Conservation (phyloP, 1,139 yeast species). For the Nakaseomyces kungkrabaensis region DNA sequence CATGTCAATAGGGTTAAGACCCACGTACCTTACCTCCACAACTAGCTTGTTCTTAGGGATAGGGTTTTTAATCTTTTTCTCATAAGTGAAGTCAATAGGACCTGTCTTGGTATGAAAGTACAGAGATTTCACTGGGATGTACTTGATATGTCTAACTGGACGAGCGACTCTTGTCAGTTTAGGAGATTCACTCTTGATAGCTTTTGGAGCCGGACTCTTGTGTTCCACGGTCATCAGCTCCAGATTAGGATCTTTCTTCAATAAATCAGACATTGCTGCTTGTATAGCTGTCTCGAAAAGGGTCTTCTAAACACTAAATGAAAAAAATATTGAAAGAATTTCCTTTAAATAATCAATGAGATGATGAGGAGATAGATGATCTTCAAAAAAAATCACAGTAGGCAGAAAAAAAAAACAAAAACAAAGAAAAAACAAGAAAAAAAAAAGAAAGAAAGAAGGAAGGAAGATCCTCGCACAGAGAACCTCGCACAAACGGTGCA, state of each 20-base stretch:
- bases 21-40: constrained; percentile 37
- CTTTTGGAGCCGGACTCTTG: constrained; percentile 16
- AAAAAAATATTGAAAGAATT: no score
- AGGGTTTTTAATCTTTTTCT: constrained; percentile 33
- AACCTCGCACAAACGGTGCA: no score
- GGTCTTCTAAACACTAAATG: no score
- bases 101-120: constrained; percentile 30
- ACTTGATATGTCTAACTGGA: constrained; percentile 34
- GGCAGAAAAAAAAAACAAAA: no score
- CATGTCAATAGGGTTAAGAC: constrained; percentile 56
- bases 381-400: no score
- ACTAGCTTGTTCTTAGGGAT: constrained; percentile 39
- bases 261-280: neutral
- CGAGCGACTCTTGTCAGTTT: constrained; percentile 32
- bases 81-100: constrained; percentile 35
- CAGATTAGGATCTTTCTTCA: constrained; percentile 11
- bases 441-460: no score
- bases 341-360: no score
- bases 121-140: constrained; percentile 33
- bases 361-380: no score
- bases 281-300: neutral
- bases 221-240: constrained; percentile 11
- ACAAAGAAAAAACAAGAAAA: no score
- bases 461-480: no score
- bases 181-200: constrained; percentile 14